Evolutionary conservation across 306 rosid genomes (phyloP).

Genomic region (Cajanus cajan): DNA sequence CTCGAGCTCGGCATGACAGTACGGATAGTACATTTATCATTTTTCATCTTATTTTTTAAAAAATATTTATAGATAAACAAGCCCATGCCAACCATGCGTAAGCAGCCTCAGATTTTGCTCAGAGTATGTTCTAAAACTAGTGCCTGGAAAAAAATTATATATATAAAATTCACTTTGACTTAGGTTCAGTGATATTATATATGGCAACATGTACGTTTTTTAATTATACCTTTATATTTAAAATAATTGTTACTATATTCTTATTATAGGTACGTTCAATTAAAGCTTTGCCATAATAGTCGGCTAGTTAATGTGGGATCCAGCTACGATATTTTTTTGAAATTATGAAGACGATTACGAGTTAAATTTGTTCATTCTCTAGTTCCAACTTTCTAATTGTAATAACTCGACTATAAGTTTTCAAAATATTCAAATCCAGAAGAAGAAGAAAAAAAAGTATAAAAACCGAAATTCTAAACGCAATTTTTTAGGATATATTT

Average conservation of each 20-base stretch:
- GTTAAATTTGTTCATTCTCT: not conserved
- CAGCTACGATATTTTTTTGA: not conserved
- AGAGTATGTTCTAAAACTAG: not conserved
- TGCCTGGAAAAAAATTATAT: not conserved
- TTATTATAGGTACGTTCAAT: not conserved
- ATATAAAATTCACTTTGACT: not conserved
- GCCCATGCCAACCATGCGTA: too few relatives aligned
- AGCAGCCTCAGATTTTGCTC: not conserved
- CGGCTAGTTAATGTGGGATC: not conserved
- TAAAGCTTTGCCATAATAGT: not conserved
- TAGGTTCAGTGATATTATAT: not conserved
- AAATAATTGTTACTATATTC: not conserved
- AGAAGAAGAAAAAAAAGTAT: not conserved
- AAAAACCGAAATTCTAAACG: not conserved
- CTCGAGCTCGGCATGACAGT: too few relatives aligned
- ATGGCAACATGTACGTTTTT: not conserved
- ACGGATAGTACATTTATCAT: too few relatives aligned
- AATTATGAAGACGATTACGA: not conserved
- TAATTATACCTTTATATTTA: not conserved
- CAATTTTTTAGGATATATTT: not conserved
- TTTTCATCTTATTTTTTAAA: too few relatives aligned
- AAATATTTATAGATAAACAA: too few relatives aligned
- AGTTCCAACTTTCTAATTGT: not conserved
- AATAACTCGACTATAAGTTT: not conserved
- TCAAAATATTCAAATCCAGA: not conserved